These are phyloP conservation scores for Penicillium paxilli DNA, from an alignment of 495 filamentous ascomycete genomes.

Conservation along the genomic window DNA sequence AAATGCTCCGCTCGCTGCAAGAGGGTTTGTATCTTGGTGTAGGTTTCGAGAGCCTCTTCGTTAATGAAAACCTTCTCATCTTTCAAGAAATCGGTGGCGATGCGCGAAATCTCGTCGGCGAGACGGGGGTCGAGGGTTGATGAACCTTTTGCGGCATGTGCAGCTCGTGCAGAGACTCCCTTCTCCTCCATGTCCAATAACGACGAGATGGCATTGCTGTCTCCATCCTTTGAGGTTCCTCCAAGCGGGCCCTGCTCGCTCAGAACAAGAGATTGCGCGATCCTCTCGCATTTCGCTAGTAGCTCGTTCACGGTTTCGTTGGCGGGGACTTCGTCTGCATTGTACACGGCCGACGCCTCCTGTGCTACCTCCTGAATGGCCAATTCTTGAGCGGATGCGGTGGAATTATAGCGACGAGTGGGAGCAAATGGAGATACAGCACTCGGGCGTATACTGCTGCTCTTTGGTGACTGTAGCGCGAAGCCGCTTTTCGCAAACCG, in stretches of 20 bases:
- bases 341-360: conserved; percentile 28
- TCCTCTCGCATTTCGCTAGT: conserved; percentile 44
- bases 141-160: conserved; percentile 6
- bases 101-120: conserved; percentile 48
- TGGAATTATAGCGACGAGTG: conserved; percentile 12
- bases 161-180: conserved; percentile 3
- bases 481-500: conserved; percentile 5
- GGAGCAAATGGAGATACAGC: background rate
- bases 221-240: conserved; percentile 12
- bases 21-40: conserved; percentile 69
- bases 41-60: conserved; percentile 62
- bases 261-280: conserved; percentile 37
- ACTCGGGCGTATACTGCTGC: background rate
- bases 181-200: conserved; percentile 53
- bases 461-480: conserved; percentile 19
- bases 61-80: conserved; percentile 84
- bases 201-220: conserved; percentile 47
- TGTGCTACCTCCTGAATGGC: conserved; percentile 28
- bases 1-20: conserved; percentile 71
- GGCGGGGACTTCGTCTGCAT: conserved; percentile 36
- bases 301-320: conserved; percentile 40
- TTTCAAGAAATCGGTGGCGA: conserved; percentile 64
- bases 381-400: conserved; percentile 13
- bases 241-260: conserved; percentile 27
- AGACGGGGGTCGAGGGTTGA: conserved; percentile 20